Conservation (phyloP, 1,284 basidiomycete species). For the Microbotryum lychnidis-dioicae region DNA sequence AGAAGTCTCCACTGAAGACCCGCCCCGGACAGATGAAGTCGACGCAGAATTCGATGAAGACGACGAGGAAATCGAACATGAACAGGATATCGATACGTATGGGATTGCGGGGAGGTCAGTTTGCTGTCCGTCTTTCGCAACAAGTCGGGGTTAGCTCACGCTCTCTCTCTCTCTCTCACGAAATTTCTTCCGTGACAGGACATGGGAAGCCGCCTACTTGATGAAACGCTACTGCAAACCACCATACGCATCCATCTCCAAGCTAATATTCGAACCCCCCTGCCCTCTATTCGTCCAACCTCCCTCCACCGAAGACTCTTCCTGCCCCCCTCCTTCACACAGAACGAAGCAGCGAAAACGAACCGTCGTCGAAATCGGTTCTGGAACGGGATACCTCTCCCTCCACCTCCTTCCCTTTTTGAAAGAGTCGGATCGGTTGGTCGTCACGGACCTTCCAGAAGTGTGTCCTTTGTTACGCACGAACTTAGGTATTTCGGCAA, state of each 20-base stretch:
- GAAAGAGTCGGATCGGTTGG: constrained; percentile 42
- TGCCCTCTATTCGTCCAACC: constrained; percentile 41
- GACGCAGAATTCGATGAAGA: not conserved
- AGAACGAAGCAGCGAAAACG: not conserved
- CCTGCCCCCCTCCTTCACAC: not conserved
- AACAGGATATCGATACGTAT: constrained; percentile 51
- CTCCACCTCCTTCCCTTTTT: constrained; percentile 44
- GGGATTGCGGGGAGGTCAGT: constrained; percentile 65
- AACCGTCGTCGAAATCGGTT: constrained; percentile 57
- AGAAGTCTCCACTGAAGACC: not conserved
- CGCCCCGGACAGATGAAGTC: no score
- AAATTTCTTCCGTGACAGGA: not conserved
- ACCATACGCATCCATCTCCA: constrained; percentile 3
- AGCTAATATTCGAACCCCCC: constrained; percentile 54
- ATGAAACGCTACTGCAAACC: constrained; percentile 51
- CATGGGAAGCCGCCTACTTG: constrained; percentile 61
- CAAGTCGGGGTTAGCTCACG: not conserved
- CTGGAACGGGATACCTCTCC: constrained; percentile 59
- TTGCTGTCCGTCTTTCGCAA: not conserved
- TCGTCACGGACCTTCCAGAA: constrained; percentile 62
- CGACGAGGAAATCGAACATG: constrained; percentile 33
- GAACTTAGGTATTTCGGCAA: constrained; percentile 43
- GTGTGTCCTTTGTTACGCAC: constrained; percentile 54
- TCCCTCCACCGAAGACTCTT: not conserved
- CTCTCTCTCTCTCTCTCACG: not conserved